A percentile compares a stretch with the other conserved stretches of the same genome.
Conservation (phyloP, 2,329 filamentous ascomycete species). For the Aschersonia sp. region DNA sequence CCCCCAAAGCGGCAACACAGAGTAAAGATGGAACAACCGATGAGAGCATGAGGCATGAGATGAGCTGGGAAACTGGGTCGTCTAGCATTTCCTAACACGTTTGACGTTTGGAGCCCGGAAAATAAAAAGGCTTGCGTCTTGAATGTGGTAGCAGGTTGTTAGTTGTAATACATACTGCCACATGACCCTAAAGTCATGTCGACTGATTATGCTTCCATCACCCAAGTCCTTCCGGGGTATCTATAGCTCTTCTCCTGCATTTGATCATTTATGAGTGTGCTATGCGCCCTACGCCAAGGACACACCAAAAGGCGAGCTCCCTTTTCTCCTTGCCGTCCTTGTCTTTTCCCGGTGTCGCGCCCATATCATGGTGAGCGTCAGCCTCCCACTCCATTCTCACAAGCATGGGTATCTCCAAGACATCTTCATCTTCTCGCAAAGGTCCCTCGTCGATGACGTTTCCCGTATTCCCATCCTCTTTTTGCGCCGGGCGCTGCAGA, state of each 20-base stretch:
- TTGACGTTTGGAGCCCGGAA: constrained; percentile 19
- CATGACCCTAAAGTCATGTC: background rate
- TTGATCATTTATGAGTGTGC: constrained; percentile 23
- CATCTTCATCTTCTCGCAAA: constrained; percentile 43
- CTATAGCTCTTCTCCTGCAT: constrained; percentile 20
- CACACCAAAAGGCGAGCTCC: constrained; percentile 92
- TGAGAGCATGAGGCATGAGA: background rate
- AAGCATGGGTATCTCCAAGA: constrained; percentile 85
- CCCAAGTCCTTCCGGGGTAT: constrained; percentile 21
- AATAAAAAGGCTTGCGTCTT: background rate
- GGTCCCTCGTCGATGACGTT: constrained; percentile 28
- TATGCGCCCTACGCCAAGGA: constrained; percentile 77
- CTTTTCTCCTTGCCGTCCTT: constrained; percentile 60
- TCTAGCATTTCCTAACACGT: constrained; percentile 15
- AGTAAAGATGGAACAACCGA: constrained; percentile 20
- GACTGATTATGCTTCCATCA: background rate
- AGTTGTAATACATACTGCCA: no score
- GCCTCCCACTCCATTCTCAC: constrained; percentile 84
- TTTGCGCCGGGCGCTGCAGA: constrained; percentile 24
- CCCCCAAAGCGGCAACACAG: constrained; percentile 65
- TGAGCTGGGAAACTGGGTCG: background rate
- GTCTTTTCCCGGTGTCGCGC: constrained; percentile 33
- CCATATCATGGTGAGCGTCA: constrained; percentile 52
- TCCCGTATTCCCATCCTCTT: constrained; percentile 12
- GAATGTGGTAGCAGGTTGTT: no score